Conservation (phyloP, 345 rosid genomes). For the Nephelium lappaceum region DNA sequence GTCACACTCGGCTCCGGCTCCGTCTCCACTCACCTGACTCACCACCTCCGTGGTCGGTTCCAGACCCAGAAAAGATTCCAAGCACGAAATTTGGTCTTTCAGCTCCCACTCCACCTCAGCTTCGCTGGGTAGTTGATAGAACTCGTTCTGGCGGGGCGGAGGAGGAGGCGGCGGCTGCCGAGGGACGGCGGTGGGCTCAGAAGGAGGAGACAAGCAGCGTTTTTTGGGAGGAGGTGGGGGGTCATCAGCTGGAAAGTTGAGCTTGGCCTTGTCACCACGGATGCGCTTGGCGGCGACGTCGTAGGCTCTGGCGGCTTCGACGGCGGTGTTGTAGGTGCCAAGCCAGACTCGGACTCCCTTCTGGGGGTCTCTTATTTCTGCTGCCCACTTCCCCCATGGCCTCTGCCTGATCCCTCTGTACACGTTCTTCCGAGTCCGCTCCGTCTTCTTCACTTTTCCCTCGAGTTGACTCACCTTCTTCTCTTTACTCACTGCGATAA, state of each 20-base stretch:
- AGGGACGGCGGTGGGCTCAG: neutral
- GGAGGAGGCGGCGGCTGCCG: too few species aligned
- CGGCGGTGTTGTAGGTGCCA: slow-evolving; percentile 83
- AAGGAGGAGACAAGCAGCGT: slow-evolving; percentile 30
- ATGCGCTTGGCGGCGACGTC: slow-evolving; percentile 88
- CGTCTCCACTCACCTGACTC: slow-evolving; percentile 7
- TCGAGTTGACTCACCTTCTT: slow-evolving; percentile 22
- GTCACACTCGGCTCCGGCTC: slow-evolving; percentile 23
- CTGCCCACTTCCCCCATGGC: slow-evolving; percentile 99
- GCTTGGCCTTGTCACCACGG: slow-evolving; percentile 95
- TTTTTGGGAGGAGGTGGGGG: slow-evolving; percentile 38
- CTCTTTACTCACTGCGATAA: slow-evolving; percentile 21
- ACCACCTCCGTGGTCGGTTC: slow-evolving; percentile 21
- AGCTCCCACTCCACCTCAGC: slow-evolving; percentile 37
- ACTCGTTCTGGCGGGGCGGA: slow-evolving; percentile 18
- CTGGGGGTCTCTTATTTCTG: slow-evolving; percentile 84
- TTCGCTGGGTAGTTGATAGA: slow-evolving; percentile 10
- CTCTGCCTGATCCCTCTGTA: slow-evolving; percentile 90
- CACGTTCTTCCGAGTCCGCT: slow-evolving; percentile 67
- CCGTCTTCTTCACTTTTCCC: slow-evolving; percentile 25
- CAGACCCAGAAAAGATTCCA: slow-evolving; percentile 68
- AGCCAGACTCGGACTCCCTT: slow-evolving; percentile 94
- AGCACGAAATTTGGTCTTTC: slow-evolving; percentile 55
- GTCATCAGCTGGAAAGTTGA: slow-evolving; percentile 53
- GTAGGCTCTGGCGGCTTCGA: slow-evolving; percentile 89